Evolutionary conservation across 179 eudicot genomes (phyloP), one percentile per base, ranked within the genome.

Genomic region (Silene coronaria): DNA sequence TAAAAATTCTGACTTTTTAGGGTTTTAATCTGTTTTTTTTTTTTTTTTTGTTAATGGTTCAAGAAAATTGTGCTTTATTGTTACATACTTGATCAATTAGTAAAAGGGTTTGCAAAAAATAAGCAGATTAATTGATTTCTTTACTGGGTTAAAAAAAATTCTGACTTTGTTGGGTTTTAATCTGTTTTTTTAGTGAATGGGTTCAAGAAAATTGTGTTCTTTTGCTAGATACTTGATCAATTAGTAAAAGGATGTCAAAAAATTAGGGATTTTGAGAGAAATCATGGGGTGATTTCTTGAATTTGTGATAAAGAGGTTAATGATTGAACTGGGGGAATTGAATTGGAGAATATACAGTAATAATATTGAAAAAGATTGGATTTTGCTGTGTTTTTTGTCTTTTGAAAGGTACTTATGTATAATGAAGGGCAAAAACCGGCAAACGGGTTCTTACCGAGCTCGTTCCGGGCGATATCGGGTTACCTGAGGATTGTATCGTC

Each of bases 401-500:
- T 19, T 65, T 4, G 30, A 27, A 67, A 38, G 48, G 34, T 28
- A 27, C 65, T 60, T 57, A 78, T 80, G 87, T 84, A 74, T 86
- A 91, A 88, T 89, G 88, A 88, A 84, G 88, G 88, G 73, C 88
- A 88, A 74, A 90, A 83, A 80, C 70, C 78, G 28, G 75, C 75
- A 8, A 90, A 85, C 72, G 91, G 98, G 67, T 82, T 91, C 68
- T 59, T 89, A n/a, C 90, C 96, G 32, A 85, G 75, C 70, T 89
- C 91, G 46, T 80, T 89, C 75, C 88, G 87, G 71, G 84, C 92
- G 9, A 64, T 91, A 22, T 91, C 96, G 1, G 80, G 87, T 74
- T 92, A 89, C 68, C 71, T 90, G 79, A 85, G 88, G 87, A 84
- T 90, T 28, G 96, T 90, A 6, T 89, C 97, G 0, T 87, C 90